phyloP scores from a whole-genome alignment of 2,329 filamentous ascomycete species.

The Talaromyces islandicus region DNA sequence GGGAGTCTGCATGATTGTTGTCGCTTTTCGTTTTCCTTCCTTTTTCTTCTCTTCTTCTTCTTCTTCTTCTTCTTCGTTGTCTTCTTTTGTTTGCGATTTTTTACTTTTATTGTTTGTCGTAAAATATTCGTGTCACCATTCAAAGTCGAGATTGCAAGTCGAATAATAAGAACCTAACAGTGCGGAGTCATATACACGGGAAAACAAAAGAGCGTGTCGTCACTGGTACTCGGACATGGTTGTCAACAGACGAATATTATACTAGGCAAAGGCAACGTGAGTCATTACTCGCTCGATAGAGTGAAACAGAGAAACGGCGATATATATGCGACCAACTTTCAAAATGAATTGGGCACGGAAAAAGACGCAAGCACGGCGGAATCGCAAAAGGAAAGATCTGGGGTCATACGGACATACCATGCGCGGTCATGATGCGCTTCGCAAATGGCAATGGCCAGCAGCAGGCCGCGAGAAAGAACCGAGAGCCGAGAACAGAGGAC shows the following conservation, averaged over 20 bases:
- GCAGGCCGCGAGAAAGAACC: background rate
- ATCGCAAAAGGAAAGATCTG: background rate
- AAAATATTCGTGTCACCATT: background rate
- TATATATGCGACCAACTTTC: background rate
- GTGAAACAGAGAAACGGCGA: background rate
- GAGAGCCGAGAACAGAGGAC: background rate
- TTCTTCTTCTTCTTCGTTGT: background rate
- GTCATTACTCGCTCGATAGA: background rate
- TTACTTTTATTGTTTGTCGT: background rate
- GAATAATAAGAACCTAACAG: background rate
- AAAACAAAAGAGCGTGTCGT: background rate
- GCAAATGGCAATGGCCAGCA: background rate
- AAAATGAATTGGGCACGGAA: background rate
- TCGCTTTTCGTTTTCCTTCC: background rate
- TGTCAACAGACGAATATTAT: background rate
- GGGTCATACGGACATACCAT: background rate
- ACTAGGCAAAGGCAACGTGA: background rate
- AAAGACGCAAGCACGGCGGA: background rate
- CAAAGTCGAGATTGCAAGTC: background rate
- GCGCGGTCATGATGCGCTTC: background rate
- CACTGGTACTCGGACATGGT: background rate
- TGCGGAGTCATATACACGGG: background rate
- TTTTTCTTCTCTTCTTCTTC: background rate
- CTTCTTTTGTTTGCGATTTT: background rate
- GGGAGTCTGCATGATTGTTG: slow-evolving; percentile 1